Evolutionary conservation across 768 basidiomycete species (phyloP), one percentile per base, ranked within the genome.

Genomic region (Macrocybe gigantea): DNA sequence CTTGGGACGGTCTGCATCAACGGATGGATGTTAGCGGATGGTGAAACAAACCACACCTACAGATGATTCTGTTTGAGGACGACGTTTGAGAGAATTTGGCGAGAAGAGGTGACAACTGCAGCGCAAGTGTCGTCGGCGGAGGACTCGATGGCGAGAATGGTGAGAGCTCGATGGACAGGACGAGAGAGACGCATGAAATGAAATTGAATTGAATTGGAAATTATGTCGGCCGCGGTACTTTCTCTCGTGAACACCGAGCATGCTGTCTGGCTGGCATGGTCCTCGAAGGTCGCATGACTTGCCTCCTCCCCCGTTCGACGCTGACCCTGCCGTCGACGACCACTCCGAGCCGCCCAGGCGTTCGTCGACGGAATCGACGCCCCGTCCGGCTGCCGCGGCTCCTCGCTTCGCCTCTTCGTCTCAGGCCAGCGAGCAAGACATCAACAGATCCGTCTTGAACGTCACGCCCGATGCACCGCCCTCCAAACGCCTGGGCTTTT

Each of bases 41-140:
- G 41, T 33, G 33, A 39, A 50, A 10, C 4, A 35, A 44, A 38
- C 33, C 33, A 9, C 13, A 55, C 79, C 38, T 53, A 83, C 82
- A 82, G 59, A 36, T 75, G 59, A 51, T 88, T 77, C 60, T 98
- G 94, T 60, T 87, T 90, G 35, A 90, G 68, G 51, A 98, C 85
- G 5, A 97, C 78, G 62, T 93, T 95, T 2, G 91, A 84, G 45
- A 88, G 79, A 36, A 98, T 73, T 59, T 72, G 58, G 13, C 80
- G 76, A 6, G 77, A 69, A 1, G 85, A 87, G 13, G 79, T 77
- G 33, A 99, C 86, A 43, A 98, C 73, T 0, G 94, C 87, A 11
- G 85, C 91, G 56, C 93, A 95, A 1, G 93, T 89, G 60, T 98
- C 96, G 63, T 99, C 95, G 10, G 93, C 92, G 9, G 91, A 93